Evolutionary conservation across 805 yeast genomes (phyloP).

Genomic region (Lachancea lanzarotensis): DNA sequence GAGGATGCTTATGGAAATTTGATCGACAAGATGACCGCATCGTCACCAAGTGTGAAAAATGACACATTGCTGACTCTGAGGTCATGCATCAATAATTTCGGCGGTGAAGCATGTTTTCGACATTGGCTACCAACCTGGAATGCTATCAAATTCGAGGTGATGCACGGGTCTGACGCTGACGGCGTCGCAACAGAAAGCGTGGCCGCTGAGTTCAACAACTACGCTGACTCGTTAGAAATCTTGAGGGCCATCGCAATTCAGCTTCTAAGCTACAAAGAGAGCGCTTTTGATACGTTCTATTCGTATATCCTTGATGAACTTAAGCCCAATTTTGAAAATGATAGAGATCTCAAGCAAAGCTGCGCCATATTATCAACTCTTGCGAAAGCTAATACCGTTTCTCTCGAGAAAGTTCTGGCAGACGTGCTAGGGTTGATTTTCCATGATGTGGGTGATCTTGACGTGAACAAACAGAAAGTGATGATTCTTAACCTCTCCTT

Average conservation of each 20-base stretch:
- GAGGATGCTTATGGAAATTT: slow-evolving; percentile 70
- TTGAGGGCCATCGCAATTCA: slow-evolving; percentile 40
- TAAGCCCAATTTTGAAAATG: slow-evolving; percentile 43
- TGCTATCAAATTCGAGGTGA: slow-evolving; percentile 79
- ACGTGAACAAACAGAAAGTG: slow-evolving; percentile 51
- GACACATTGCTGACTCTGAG: slow-evolving; percentile 65
- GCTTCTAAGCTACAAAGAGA: slow-evolving; percentile 29
- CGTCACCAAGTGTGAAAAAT: slow-evolving; percentile 62
- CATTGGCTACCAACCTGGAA: slow-evolving; percentile 80
- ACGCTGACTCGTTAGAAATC: slow-evolving; percentile 39
- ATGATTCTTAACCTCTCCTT: slow-evolving; percentile 55
- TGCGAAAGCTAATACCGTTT: slow-evolving; percentile 39
- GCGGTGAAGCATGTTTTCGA: slow-evolving; percentile 41
- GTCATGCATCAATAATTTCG: slow-evolving; percentile 49
- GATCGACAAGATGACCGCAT: slow-evolving; percentile 70
- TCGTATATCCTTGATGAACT: slow-evolving; percentile 44
- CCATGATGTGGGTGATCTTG: slow-evolving; percentile 33
- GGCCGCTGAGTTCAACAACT: slow-evolving; percentile 35
- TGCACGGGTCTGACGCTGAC: slow-evolving; percentile 58
- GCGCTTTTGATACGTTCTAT: slow-evolving; percentile 36
- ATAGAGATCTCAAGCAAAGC: slow-evolving; percentile 56
- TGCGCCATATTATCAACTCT: slow-evolving; percentile 52
- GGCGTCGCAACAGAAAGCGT: slow-evolving; percentile 13
- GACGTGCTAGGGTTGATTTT: slow-evolving; percentile 42
- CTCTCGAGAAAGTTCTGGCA: slow-evolving; percentile 45